A percentile compares a stretch with the other conserved stretches of the same genome.
Conservation (phyloP, 257 asterid species). For the Solanum chaucha region DNA sequence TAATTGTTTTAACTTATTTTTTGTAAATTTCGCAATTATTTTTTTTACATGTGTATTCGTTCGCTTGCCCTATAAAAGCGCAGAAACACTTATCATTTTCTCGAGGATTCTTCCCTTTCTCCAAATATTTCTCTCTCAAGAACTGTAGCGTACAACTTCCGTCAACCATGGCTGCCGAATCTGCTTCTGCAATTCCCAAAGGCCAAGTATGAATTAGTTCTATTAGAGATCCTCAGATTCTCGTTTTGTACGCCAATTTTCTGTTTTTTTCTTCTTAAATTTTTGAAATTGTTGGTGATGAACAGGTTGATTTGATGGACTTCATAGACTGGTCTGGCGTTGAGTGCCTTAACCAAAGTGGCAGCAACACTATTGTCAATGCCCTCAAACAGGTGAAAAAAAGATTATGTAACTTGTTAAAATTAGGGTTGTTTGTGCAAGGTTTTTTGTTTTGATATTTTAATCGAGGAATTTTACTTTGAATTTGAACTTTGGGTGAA, state of each 20-base stretch:
- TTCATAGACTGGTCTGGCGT: conserved; percentile 76
- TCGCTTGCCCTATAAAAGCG: not conserved
- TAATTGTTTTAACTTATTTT: too few relatives aligned
- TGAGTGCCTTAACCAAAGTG: conserved; percentile 70
- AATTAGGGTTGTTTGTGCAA: not conserved
- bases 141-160: not conserved
- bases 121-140: not conserved
- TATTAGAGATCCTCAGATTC: not conserved
- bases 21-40: not conserved
- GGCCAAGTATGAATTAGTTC: conserved; percentile 28
- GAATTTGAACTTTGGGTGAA: not conserved
- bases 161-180: conserved; percentile 53
- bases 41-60: not conserved
- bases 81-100: not conserved
- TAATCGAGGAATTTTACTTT: not conserved
- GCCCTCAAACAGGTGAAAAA: conserved; percentile 63
- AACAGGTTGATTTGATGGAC: conserved; percentile 67
- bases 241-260: not conserved
- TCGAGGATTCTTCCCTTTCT: not conserved
- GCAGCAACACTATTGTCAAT: conserved; percentile 39
- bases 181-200: conserved; percentile 44
- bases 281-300: not conserved
- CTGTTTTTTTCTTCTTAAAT: not conserved
- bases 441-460: not conserved
- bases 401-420: not conserved